Percentiles rank a stretch among this genome's conserved stretches.
Evolutionary conservation across 371 early-diverging fungal species (phyloP).

Genomic region (Zopfochytrium polystomum): DNA sequence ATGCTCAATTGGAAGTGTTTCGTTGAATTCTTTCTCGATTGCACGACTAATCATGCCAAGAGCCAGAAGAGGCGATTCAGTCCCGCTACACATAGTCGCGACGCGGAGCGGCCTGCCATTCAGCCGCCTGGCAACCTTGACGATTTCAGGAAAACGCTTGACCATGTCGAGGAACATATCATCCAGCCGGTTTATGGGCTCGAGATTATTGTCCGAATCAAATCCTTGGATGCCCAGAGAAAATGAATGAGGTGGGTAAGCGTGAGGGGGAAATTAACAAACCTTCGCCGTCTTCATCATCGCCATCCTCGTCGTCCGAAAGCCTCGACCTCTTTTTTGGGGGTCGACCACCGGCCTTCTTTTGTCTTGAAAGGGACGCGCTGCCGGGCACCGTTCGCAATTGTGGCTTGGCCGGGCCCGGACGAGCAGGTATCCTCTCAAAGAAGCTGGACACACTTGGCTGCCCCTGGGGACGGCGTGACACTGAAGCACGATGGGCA

Average conservation of each 20-base stretch:
- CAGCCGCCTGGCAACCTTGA: constrained; percentile 20
- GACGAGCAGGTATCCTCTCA: constrained; percentile 2
- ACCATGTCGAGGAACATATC: constrained; percentile 41
- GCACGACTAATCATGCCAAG: constrained; percentile 28
- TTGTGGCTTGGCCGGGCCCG: not conserved
- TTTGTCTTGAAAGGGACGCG: not conserved
- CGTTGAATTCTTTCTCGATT: constrained; percentile 10
- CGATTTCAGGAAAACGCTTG: constrained; percentile 17
- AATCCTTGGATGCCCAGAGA: not conserved
- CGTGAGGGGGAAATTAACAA: not conserved
- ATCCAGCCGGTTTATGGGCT: constrained; percentile 32
- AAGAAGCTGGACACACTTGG: constrained; percentile 7
- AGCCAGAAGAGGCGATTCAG: constrained; percentile 41
- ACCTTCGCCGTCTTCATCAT: constrained; percentile 19
- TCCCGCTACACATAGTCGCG: constrained; percentile 47
- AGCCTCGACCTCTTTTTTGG: constrained; percentile 4
- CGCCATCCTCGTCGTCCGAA: constrained; percentile 2
- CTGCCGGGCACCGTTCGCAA: too few relatives aligned
- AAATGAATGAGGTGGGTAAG: not conserved
- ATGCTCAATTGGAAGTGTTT: constrained; percentile 25
- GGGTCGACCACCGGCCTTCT: not conserved
- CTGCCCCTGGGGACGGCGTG: not conserved
- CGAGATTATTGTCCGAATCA: constrained; percentile 11
- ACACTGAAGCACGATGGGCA: not conserved
- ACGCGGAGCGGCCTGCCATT: constrained; percentile 31